These are phyloP conservation scores for Graphilbum sp. DNA, from an alignment of 2,329 filamentous ascomycete species.

Conservation along the genomic window DNA sequence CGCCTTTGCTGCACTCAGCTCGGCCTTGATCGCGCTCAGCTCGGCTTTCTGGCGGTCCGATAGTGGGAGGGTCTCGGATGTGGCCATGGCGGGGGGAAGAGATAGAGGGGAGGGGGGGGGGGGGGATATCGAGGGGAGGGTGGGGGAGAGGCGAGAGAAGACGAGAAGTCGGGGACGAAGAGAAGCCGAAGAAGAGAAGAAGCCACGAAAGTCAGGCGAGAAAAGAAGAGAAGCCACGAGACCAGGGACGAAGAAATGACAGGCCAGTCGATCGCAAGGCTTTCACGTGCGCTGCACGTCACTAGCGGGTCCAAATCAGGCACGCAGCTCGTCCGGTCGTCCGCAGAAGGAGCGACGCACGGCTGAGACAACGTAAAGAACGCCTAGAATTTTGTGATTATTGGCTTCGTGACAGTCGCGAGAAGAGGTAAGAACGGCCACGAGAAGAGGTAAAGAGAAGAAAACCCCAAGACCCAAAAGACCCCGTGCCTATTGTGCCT, in stretches of 20 bases:
- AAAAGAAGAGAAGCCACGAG: not conserved
- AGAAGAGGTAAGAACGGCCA: not conserved
- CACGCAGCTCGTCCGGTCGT: too few relatives aligned
- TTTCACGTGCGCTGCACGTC: conserved; percentile 3
- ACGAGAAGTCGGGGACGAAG: not conserved
- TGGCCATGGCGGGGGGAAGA: not conserved
- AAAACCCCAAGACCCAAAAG: not conserved
- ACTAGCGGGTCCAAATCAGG: too few relatives aligned
- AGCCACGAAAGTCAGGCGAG: not conserved
- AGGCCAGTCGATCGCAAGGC: too few relatives aligned
- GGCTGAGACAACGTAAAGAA: too few relatives aligned
- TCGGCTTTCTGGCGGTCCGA: not conserved
- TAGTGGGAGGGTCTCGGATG: not conserved
- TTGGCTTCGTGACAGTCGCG: too few relatives aligned
- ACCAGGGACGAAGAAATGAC: too few relatives aligned
- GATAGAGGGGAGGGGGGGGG: not conserved
- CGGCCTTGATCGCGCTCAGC: conserved; percentile 11
- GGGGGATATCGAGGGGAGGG: not conserved
- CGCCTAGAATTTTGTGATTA: too few relatives aligned
- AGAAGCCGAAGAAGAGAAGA: not conserved
- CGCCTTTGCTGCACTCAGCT: conserved; percentile 11
- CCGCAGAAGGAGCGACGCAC: too few relatives aligned
- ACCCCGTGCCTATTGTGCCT: conserved; percentile 3
- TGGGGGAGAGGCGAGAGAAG: not conserved
- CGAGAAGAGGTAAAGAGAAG: not conserved